Base-by-base conservation (phyloP, 2,329 filamentous ascomycete genomes). In the Hirsutella rhossiliensis region DNA sequence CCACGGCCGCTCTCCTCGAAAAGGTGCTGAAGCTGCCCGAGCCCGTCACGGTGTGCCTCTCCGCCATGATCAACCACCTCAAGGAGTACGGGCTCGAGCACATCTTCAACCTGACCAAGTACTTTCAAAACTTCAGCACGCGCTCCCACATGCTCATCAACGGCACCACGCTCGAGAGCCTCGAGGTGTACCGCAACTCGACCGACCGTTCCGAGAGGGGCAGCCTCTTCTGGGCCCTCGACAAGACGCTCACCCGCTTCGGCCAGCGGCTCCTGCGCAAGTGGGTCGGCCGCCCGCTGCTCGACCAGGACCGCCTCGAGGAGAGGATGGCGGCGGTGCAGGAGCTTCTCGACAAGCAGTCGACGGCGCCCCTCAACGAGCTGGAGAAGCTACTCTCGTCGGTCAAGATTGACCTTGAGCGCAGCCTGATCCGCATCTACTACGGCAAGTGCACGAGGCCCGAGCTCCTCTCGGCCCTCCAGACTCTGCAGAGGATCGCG, bases 71-170 rank as follows among this genome's bases (percentile, higher is more conserved):
- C 54, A 86, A 76, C 1, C 89, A 98, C 56, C 70, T 98, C 54
- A 82, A 80, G 17, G 89, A 95, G 51, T 98, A 96, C 59, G 88
- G 88, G 1, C 72, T 98, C 18, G 84, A 97, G 61, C 88, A 97
- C 66, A 87, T 98, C 43, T 95, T 98, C 54, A 84, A 95, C 56
- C 68, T 98, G 38, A 97, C 92, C 2, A 95, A 94, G 55, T 95
- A 97, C 65, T 98, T 98, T 57, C 84, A 95, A 53, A 87, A 88
- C 2, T 98, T 98, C 65, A 95, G 86, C 53, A 87, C 89, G 8
- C 75, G 89, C 32, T 89, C 90, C 13, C 89, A 97, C 57, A 97
- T 98, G 92, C 71, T 97, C 4, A 70, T 98, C 47, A 96, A 94
- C 57, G 92, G 90, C 38, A 98, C 95, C 44, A 96, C 90, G 0